These are phyloP conservation scores for Fusarium tjaetaba DNA, from an alignment of 2,329 filamentous ascomycete genomes.

Conservation along the genomic window DNA sequence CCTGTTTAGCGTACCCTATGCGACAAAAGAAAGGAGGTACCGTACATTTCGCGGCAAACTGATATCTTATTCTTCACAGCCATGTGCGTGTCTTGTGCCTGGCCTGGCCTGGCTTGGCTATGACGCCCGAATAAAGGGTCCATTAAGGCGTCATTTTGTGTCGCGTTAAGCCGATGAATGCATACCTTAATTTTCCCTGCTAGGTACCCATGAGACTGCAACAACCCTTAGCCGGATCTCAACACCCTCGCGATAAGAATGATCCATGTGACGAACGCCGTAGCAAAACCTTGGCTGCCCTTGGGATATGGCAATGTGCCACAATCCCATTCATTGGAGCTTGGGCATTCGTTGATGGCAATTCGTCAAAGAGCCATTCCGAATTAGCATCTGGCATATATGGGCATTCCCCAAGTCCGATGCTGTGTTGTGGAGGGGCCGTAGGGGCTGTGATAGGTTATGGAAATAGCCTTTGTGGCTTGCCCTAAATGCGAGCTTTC, in stretches of 20 bases:
- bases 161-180: conserved; percentile 28
- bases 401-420: conserved; percentile 34
- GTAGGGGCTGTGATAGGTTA: not conserved
- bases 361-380: conserved; percentile 36
- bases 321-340: not conserved
- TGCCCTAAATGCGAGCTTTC: not conserved
- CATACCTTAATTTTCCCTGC: conserved; percentile 17
- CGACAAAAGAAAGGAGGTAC: conserved; percentile 3
- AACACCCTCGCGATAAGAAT: conserved; percentile 17
- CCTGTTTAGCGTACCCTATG: conserved; percentile 11
- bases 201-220: not conserved
- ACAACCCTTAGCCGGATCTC: conserved; percentile 1
- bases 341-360: conserved; percentile 20
- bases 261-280: conserved; percentile 16
- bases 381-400: conserved; percentile 36
- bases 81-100: conserved; percentile 17
- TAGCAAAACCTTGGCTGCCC: not conserved
- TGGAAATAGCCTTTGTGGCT: conserved; percentile 28
- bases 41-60: not conserved
- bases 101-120: conserved; percentile 7
- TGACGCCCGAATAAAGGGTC: conserved; percentile 15
- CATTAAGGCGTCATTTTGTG: conserved; percentile 25
- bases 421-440: conserved; percentile 7
- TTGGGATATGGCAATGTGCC: conserved; percentile 7
- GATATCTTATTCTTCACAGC: conserved; percentile 13